Percentiles rank a stretch among this genome's conserved stretches.
Conservation (phyloP, 2,329 filamentous ascomycete genomes). For the Diaporthe destruens region DNA sequence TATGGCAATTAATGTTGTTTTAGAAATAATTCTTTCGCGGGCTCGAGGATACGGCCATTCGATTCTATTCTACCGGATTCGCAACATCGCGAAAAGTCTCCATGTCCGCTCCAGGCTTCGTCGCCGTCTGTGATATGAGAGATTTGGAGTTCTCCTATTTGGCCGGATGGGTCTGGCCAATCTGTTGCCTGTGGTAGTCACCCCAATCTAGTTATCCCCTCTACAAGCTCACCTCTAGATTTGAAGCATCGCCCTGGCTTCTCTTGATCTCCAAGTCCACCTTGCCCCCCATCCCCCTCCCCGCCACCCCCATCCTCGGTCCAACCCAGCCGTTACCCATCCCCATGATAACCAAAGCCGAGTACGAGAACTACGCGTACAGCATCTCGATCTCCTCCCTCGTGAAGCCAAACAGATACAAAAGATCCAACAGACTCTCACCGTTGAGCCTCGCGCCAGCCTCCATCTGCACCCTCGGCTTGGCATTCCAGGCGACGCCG, state of each 20-base stretch:
- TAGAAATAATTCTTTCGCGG: not conserved
- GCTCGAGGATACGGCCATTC: not conserved
- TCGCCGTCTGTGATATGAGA: not conserved
- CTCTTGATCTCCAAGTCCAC: not conserved
- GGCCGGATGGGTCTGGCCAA: not conserved
- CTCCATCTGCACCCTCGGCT: slow-evolving; percentile 83
- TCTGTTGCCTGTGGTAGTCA: slow-evolving; percentile 1
- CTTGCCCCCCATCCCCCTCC: not conserved
- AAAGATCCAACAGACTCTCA: slow-evolving; percentile 76
- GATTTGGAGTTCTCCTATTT: not conserved
- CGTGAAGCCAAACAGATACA: slow-evolving; percentile 81
- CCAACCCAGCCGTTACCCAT: not conserved
- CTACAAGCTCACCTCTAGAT: slow-evolving; percentile 6
- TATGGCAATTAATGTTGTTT: slow-evolving; percentile 4
- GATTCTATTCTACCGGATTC: slow-evolving; percentile 9
- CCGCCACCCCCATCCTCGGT: not conserved
- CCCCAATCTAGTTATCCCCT: not conserved
- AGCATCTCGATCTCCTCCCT: slow-evolving; percentile 71
- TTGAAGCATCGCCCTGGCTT: not conserved
- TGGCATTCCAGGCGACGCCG: slow-evolving; percentile 87
- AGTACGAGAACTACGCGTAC: slow-evolving; percentile 48
- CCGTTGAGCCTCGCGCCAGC: slow-evolving; percentile 80
- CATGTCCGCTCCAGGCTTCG: not conserved
- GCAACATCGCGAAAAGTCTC: slow-evolving; percentile 3
- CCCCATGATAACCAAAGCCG: not conserved